These are phyloP conservation scores for Penicillium sp. DNA, from an alignment of 2,329 filamentous ascomycete genomes.

Conservation along the genomic window DNA sequence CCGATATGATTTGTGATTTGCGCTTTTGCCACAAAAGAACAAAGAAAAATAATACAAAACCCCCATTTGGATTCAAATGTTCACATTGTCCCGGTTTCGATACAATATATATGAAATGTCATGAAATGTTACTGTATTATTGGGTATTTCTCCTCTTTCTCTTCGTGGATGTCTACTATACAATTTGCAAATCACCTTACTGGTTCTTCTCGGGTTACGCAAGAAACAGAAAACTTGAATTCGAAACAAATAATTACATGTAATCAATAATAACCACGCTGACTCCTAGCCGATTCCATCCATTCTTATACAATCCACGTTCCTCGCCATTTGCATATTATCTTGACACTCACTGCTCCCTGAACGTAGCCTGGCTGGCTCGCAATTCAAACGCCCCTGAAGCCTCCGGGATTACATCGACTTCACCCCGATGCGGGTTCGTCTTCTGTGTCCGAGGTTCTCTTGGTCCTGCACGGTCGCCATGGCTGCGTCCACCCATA, in stretches of 20 bases:
- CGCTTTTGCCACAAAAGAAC: slow-evolving; percentile 17
- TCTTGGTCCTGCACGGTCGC: not conserved
- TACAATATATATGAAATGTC: slow-evolving; percentile 1
- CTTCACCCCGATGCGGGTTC: not conserved
- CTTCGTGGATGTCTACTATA: no score
- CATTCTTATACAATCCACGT: not conserved
- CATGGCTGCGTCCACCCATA: not conserved
- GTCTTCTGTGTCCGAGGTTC: not conserved
- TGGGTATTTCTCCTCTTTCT: not conserved
- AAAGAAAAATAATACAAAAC: slow-evolving; percentile 10
- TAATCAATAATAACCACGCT: not conserved
- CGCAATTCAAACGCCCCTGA: slow-evolving; percentile 1
- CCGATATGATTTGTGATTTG: slow-evolving; percentile 16
- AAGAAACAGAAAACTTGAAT: not conserved
- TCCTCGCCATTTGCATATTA: not conserved
- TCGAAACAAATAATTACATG: not conserved
- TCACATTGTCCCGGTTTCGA: slow-evolving; percentile 8
- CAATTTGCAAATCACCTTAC: not conserved
- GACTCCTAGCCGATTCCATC: not conserved
- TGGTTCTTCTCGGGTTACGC: not conserved
- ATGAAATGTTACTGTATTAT: slow-evolving; percentile 14
- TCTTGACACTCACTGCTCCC: not conserved
- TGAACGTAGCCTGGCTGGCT: not conserved
- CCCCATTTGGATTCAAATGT: not conserved
- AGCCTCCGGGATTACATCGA: not conserved